phyloP scores from a whole-genome alignment of 2,329 filamentous ascomycete species.

The Colletotrichum eleusines region DNA sequence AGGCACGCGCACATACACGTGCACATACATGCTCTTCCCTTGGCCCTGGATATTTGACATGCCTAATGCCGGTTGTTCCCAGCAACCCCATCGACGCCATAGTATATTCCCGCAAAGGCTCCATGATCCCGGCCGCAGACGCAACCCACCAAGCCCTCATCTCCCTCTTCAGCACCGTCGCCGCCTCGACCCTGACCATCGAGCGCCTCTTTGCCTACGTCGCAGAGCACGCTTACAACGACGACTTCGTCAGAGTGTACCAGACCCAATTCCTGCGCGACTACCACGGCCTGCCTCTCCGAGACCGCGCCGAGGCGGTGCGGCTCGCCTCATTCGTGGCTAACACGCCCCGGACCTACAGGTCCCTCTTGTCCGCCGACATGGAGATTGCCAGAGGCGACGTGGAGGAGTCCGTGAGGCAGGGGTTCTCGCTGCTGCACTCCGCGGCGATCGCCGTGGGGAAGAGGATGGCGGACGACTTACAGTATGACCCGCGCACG shows the following conservation, averaged over 20 bases:
- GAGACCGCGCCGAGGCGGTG: constrained; percentile 45
- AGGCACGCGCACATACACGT: no score
- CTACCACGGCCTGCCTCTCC: constrained; percentile 32
- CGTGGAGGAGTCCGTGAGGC: constrained; percentile 38
- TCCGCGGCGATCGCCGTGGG: constrained; percentile 44
- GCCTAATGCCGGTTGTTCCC: background rate
- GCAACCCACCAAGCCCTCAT: constrained; percentile 8
- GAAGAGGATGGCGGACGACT: constrained; percentile 41
- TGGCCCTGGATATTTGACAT: background rate
- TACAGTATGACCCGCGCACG: background rate
- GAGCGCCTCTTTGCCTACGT: constrained; percentile 43
- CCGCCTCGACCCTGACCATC: constrained; percentile 39
- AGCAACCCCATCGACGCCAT: background rate
- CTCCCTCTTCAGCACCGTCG: constrained; percentile 44
- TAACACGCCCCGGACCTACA: background rate
- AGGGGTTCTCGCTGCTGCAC: constrained; percentile 45
- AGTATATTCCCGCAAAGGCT: background rate
- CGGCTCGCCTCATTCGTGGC: constrained; percentile 43
- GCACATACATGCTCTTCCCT: no score
- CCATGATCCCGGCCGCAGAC: background rate
- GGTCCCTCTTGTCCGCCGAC: background rate
- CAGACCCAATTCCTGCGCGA: constrained; percentile 42
- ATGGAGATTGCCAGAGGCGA: background rate
- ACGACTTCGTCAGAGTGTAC: constrained; percentile 38
- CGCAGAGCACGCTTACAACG: background rate